Evolutionary conservation across 257 asterid genomes (phyloP), one percentile per base, ranked within the genome.

Genomic region (Marsdenia floribunda): DNA sequence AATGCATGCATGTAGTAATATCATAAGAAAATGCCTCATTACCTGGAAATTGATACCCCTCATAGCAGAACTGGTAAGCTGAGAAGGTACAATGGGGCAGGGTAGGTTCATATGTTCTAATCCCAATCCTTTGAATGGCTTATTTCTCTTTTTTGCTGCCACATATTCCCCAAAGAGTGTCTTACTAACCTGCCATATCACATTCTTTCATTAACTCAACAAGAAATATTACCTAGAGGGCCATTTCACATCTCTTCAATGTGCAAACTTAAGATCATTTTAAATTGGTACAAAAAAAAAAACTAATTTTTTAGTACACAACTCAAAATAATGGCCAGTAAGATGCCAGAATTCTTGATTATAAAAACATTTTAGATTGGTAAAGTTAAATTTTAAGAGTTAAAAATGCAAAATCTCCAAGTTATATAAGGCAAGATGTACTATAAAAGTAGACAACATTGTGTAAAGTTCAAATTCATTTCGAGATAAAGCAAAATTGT

Each of bases 51-150:
- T 85, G 74, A 76, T 57, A 74, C 86, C 84, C 74, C 90, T 84
- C 71, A 86, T 47, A 52, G 81, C 80, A 65, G 89, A 77, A 74
- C 73, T 75, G 38, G 89, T 75, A 55, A 92, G 89, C 73, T 84
- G 85, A 21, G 87, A 80, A 72, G 98, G 90, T 80, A 89, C 79
- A n/a, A 79, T 75, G 38, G 99, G 96, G 73, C 77, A 54, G 73
- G 98, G 33, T 18, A 80, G 78, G 79, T 92, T 95, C 98, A 95
- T 90, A 86, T 95, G 98, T 57, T 90, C 96, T 70, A 95, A 91
- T 55, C 99, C 99, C 85, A 95, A 86, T n/a, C 88, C 92, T 82
- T 83, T 83, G 80, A 86, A 92, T 0, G 97, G 98, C 52, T 81
- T 89, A 80, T 85, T 87, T 77, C 78, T 87, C 88, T 55, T 88